Evolutionary conservation across 352 stramenopile genomes (phyloP).

Genomic region (Globisporangium cylindrosporum): DNA sequence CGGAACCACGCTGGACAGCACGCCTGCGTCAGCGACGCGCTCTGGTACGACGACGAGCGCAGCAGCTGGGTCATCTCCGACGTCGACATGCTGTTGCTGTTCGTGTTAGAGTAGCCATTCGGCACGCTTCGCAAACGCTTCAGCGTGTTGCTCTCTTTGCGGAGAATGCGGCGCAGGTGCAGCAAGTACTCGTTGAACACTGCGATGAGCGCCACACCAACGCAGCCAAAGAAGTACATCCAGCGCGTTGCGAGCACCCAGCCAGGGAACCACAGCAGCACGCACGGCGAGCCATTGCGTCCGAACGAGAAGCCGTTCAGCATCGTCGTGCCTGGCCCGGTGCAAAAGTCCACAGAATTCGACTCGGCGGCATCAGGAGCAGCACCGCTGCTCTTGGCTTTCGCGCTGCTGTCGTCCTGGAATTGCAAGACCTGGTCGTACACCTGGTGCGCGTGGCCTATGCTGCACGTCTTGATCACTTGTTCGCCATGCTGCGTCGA

Average conservation of each 20-base stretch:
- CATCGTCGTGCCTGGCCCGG: conserved; percentile 66
- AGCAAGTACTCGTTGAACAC: conserved; percentile 78
- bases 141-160: conserved; percentile 53
- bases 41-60: conserved; percentile 34
- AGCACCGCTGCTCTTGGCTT: neutral
- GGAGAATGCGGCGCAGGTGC: conserved; percentile 56
- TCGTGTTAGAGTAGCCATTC: conserved; percentile 17
- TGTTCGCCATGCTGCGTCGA: conserved; percentile 57
- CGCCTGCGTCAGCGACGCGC: conserved; percentile 25
- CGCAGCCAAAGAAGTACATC: conserved; percentile 49
- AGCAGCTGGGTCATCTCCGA: conserved; percentile 40
- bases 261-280: conserved; percentile 72
- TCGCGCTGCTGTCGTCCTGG: conserved; percentile 18
- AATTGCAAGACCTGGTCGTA: conserved; percentile 50
- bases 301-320: conserved; percentile 66
- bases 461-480: conserved; percentile 63
- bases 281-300: conserved; percentile 35
- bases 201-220: conserved; percentile 49
- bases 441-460: conserved; percentile 65
- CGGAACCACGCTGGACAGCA: conserved; percentile 57
- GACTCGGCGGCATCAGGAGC: neutral
- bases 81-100: conserved; percentile 9
- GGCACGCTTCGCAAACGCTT: conserved; percentile 27
- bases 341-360: conserved; percentile 34
- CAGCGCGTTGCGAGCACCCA: conserved; percentile 61